Percentiles rank a stretch among this genome's conserved stretches.
Conservation (phyloP, 208 protist species). For the Trypanosoma rangeli region DNA sequence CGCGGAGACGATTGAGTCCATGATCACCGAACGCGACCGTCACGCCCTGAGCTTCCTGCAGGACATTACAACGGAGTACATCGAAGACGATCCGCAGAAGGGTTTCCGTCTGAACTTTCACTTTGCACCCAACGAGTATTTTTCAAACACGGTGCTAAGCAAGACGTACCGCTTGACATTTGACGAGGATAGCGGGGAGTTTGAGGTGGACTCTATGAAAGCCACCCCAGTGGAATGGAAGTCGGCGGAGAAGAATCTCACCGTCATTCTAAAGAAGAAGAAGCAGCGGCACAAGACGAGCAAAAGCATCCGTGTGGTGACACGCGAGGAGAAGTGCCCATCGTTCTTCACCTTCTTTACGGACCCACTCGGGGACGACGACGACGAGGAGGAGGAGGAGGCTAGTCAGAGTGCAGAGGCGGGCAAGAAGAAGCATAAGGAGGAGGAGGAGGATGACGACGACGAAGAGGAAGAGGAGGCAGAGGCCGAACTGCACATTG, state of each 20-base stretch:
- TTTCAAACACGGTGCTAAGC: conserved; percentile 84
- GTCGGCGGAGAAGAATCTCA: conserved; percentile 74
- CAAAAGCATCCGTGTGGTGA: conserved; percentile 78
- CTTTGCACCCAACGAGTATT: conserved; percentile 91
- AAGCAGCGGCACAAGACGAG: conserved; percentile 91
- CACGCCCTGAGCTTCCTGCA: conserved; percentile 48
- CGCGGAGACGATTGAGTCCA: conserved; percentile 40
- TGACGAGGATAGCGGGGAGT: conserved; percentile 74
- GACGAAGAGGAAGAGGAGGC: conserved; percentile 55
- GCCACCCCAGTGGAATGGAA: conserved; percentile 86
- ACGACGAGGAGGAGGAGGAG: conserved; percentile 27
- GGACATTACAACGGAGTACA: conserved; percentile 53
- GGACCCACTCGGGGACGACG: conserved; percentile 46
- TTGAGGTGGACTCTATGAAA: conserved; percentile 61
- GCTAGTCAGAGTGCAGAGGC: conserved; percentile 25
- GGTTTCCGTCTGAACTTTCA: conserved; percentile 85
- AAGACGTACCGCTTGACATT: conserved; percentile 90
- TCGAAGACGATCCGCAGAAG: conserved; percentile 51
- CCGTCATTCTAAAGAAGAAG: conserved; percentile 81
- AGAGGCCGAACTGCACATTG: conserved; percentile 70
- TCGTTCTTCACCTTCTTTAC: conserved; percentile 95
- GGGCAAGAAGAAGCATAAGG: neutral
- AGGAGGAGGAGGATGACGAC: conserved; percentile 53
- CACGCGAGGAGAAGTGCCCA: conserved; percentile 75
- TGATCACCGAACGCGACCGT: conserved; percentile 73